A percentile compares a stretch with the other conserved stretches of the same genome.
Evolutionary conservation across 176 grass and related monocot species (phyloP).

Genomic region (Echinochloa phyllopogon): DNA sequence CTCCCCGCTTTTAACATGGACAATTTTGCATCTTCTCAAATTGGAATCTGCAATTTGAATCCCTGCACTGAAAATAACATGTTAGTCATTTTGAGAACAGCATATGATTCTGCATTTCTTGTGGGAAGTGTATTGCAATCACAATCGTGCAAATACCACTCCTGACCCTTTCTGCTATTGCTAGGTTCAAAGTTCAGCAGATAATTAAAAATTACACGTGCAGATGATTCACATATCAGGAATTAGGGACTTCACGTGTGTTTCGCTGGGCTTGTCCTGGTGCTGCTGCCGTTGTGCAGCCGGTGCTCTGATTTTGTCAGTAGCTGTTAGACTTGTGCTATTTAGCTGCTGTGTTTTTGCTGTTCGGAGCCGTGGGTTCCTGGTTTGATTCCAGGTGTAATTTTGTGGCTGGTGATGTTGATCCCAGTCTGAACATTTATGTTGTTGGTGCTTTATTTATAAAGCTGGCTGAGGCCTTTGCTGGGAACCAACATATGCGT

Average conservation of each 20-base stretch:
- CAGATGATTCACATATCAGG: not conserved
- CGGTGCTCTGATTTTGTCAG: no score
- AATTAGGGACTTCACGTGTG: constrained; percentile 9
- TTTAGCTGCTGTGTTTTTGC: no score
- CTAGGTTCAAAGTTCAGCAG: constrained; percentile 35
- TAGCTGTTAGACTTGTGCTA: no score
- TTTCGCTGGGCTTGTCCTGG: no score
- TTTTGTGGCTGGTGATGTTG: no score
- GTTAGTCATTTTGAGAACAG: constrained; percentile 32
- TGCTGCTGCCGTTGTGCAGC: no score
- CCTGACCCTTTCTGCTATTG: not conserved
- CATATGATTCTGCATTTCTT: not conserved
- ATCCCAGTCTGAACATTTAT: no score
- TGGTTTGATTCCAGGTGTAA: no score
- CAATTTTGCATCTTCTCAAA: constrained; percentile 17
- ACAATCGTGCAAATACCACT: not conserved
- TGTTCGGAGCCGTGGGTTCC: no score
- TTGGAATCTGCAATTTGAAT: constrained; percentile 48
- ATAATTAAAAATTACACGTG: not conserved
- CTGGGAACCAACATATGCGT: not conserved
- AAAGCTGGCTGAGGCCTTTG: no score
- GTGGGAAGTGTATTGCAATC: not conserved
- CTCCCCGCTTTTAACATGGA: constrained; percentile 66
- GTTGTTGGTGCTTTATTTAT: no score
- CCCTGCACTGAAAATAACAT: constrained; percentile 66